These are phyloP conservation scores for Polytrichum commune DNA, from an alignment of 225 moss, liverwort and hornwort genomes.

Conservation along the genomic window DNA sequence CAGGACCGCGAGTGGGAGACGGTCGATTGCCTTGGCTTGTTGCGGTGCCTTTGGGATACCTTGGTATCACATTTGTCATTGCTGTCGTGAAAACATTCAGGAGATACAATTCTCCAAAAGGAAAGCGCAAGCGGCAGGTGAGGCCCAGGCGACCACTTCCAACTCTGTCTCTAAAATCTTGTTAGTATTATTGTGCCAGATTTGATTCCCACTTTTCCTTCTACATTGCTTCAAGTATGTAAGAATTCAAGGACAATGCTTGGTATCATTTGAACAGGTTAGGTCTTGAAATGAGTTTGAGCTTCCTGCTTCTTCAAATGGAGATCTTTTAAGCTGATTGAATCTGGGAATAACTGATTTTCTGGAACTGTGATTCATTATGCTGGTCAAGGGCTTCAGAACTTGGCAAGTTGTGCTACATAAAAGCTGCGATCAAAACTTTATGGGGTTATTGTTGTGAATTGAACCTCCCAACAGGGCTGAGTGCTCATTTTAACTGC, in stretches of 20 bases:
- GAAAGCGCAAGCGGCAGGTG: conserved; percentile 82
- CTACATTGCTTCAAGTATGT: neutral
- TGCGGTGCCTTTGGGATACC: conserved; percentile 72
- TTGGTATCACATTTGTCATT: conserved; percentile 66
- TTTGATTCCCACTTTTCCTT: neutral
- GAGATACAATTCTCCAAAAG: conserved; percentile 60
- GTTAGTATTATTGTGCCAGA: neutral
- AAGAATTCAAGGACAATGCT: conserved; percentile 3
- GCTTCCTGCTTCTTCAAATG: too few species aligned
- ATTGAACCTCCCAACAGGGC: too few species aligned
- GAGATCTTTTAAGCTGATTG: too few species aligned
- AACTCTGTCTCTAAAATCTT: neutral
- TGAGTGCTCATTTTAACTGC: too few species aligned
- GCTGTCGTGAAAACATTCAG: conserved; percentile 61
- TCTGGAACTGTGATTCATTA: too few species aligned
- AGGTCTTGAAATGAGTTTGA: too few species aligned
- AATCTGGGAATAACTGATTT: too few species aligned
- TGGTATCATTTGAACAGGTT: too few species aligned
- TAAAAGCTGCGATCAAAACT: too few species aligned
- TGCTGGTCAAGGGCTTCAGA: too few species aligned
- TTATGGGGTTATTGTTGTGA: too few species aligned
- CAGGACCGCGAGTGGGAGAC: conserved; percentile 81
- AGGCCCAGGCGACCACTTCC: neutral
- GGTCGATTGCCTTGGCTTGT: conserved; percentile 84
- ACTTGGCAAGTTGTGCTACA: too few species aligned